Evolutionary conservation across 2,329 filamentous ascomycete genomes (phyloP), one percentile per base, ranked within the genome.

Genomic region (Colletotrichum sp.): DNA sequence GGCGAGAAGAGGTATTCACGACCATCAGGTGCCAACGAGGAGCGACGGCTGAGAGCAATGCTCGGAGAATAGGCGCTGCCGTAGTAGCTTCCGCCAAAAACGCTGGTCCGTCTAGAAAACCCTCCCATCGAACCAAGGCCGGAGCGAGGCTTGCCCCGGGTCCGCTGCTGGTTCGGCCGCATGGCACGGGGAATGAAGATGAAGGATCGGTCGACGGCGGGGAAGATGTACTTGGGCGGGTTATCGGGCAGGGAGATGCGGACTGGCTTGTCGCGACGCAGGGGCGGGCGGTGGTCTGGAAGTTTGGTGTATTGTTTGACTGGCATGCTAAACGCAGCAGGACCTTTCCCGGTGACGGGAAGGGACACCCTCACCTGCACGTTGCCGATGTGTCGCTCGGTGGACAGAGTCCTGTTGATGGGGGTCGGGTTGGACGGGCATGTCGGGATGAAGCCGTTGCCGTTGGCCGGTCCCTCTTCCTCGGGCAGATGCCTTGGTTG

Each of bases 121-220:
- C 91, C 91, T 7, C 91, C 91, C 71, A 94, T 87, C 81, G 88
- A 95, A 78, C 89, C 93, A 85, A 94, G 90, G 18, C 92, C 92
- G 74, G 95, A 94, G 74, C 93, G 91, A 48, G 95, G 93, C 81
- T 95, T 94, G 76, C 94, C 94, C 71, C 94, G 90, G 68, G 93
- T 92, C 34, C 93, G 92, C 86, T 98, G 95, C 83, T 98, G 96
- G 83, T 98, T 98, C 16, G 97, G 97, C 79, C 97, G 92, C 87
- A 98, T 91, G 13, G 96, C 96, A 79, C 97, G 92, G 14, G 97
- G 97, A 76, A 99, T 99, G 86, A 99, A 99, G 81, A 98, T 98
- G 84, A 99, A 99, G 0, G 97, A 99, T 78, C 97, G 90, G 81
- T 98, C 96, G 63, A 92, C 89, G 3, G 96, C 94, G 7, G 97